Conservation (phyloP, 768 basidiomycete species). For the Termitomyces heimii region DNA sequence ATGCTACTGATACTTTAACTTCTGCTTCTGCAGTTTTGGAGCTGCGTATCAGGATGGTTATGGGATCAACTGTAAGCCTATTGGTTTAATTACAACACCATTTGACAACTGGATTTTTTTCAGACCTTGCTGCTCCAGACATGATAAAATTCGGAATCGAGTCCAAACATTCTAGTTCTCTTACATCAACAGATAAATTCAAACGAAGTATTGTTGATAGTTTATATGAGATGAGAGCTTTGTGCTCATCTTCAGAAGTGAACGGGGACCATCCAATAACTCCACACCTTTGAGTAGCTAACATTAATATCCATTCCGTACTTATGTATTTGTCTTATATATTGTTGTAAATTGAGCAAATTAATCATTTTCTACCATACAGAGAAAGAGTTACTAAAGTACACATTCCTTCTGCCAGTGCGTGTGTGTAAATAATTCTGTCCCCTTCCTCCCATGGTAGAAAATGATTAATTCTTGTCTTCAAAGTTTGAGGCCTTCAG, state of each 20-base stretch:
- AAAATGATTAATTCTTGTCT: slow-evolving; percentile 6
- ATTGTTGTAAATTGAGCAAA: neutral
- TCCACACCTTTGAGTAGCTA: slow-evolving; percentile 24
- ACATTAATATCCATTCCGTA: neutral
- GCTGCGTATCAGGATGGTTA: slow-evolving; percentile 80
- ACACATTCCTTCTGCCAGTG: neutral
- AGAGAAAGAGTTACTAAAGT: neutral
- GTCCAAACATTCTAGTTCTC: slow-evolving; percentile 65
- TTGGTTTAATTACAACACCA: neutral
- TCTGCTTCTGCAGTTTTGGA: slow-evolving; percentile 57
- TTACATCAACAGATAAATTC: slow-evolving; percentile 69
- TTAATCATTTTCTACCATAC: slow-evolving; percentile 8
- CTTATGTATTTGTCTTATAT: neutral
- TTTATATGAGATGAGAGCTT: slow-evolving; percentile 60
- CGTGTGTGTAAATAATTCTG: neutral
- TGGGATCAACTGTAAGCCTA: slow-evolving; percentile 82
- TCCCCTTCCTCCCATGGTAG: slow-evolving; percentile 8
- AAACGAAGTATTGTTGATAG: slow-evolving; percentile 56
- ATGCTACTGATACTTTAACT: neutral
- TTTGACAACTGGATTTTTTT: neutral
- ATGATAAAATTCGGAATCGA: slow-evolving; percentile 92
- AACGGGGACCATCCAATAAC: slow-evolving; percentile 12
- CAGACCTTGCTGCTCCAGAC: slow-evolving; percentile 77
- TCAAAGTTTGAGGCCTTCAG: slow-evolving; percentile 1
- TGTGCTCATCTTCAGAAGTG: slow-evolving; percentile 34